These are phyloP conservation scores for Emericellopsis atlantica DNA, from an alignment of 2,329 filamentous ascomycete species.

Conservation along the genomic window DNA sequence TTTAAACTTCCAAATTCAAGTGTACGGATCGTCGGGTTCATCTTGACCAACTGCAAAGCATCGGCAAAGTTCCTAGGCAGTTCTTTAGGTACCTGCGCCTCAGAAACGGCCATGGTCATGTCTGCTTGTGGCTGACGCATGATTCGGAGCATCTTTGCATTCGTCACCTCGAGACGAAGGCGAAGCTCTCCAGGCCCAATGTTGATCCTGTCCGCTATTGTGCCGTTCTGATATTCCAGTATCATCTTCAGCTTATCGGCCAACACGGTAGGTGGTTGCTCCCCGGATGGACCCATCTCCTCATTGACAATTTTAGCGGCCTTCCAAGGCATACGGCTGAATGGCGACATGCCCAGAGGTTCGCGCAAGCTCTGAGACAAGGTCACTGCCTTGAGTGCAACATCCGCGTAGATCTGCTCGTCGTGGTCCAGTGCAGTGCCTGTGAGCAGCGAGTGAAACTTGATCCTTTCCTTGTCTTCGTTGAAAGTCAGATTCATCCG, in stretches of 20 bases:
- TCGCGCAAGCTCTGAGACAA: slow-evolving; percentile 42
- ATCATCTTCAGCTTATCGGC: slow-evolving; percentile 67
- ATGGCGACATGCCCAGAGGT: slow-evolving; percentile 33
- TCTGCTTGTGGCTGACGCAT: slow-evolving; percentile 65
- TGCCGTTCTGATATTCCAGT: slow-evolving; percentile 63
- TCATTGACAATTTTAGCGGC: slow-evolving; percentile 61
- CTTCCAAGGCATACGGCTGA: slow-evolving; percentile 49
- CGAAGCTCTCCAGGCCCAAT: slow-evolving; percentile 63
- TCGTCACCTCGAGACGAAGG: slow-evolving; percentile 50
- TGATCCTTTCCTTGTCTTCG: slow-evolving; percentile 56
- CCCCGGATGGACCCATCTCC: slow-evolving; percentile 46
- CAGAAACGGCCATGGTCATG: slow-evolving; percentile 62
- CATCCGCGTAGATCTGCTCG: slow-evolving; percentile 60
- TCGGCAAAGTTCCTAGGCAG: slow-evolving; percentile 49
- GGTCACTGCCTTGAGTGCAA: slow-evolving; percentile 51
- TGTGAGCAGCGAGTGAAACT: slow-evolving; percentile 60
- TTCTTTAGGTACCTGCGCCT: slow-evolving; percentile 50
- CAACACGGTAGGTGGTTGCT: slow-evolving; percentile 54
- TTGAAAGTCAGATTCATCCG: slow-evolving; percentile 69
- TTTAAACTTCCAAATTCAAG: slow-evolving; percentile 53
- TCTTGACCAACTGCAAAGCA: slow-evolving; percentile 46
- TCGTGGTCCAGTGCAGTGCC: slow-evolving; percentile 56
- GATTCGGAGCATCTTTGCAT: slow-evolving; percentile 50
- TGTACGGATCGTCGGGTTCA: slow-evolving; percentile 54
- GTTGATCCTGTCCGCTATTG: slow-evolving; percentile 74